Evolutionary conservation across 2,329 filamentous ascomycete genomes (phyloP), one percentile per base, ranked within the genome.

Genomic region (Gyromitra esculenta): DNA sequence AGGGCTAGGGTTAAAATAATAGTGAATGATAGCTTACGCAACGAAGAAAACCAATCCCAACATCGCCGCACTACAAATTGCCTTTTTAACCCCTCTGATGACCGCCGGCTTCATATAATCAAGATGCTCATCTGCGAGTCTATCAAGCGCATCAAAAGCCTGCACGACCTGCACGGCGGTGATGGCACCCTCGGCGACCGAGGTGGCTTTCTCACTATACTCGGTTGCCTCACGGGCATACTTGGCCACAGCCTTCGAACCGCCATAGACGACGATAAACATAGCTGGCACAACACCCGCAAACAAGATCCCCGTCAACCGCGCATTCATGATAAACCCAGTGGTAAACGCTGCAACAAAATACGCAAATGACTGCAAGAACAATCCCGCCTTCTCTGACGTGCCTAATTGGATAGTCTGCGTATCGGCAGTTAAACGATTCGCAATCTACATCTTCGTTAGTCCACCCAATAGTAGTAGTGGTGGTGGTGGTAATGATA

Each of bases 331-430:
- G 81, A 89, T 87, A 78, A 92, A 92, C 1, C 89, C 89, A 15
- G 92, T 87, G 3, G 90, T 85, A 77, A 91, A 92, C 1, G 90
- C 88, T 0, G 90, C 89, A 68, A 91, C 81, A 81, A 92, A 92
- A 82, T 91, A 92, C 1, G 89, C 88, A 8, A 88, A 82, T 65
- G 87, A 89, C 31, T 87, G 86, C 3, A 92, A 85, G 78, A 88
- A 87, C 43, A 91, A 87, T 66, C 90, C 90, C 15, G 91, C 90
- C 82, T 92, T 92, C 82, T 92, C 91, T 0, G 88, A 90, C 0
- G 90, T 91, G 13, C 91, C 91, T 0, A 87, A 87, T 80, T 91
- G 90, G 66, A 92, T 88, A 0, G 88, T 87, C 75, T 90, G 87
- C 43, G 92, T 90, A 80, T 92, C 90, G 69, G 86, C 86, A 80